Evolutionary conservation across 768 basidiomycete species (phyloP).

Genomic region (Tephrocybe sp.): DNA sequence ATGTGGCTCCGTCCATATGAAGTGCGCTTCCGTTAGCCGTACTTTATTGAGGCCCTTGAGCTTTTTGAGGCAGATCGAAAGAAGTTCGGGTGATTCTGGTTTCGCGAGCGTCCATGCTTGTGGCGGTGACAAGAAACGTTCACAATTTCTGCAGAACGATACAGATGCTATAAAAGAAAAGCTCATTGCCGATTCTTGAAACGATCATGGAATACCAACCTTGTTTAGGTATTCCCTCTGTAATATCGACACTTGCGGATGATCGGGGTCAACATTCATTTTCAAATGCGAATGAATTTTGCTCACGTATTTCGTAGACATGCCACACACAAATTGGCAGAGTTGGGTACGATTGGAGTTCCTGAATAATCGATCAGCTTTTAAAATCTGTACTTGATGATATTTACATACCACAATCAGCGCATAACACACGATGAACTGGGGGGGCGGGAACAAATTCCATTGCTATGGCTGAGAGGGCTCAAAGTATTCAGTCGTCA

Average conservation of each 20-base stretch:
- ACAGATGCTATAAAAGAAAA: conserved; percentile 60
- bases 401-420: conserved; percentile 71
- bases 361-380: conserved; percentile 38
- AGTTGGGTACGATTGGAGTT: conserved; percentile 87
- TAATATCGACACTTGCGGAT: conserved; percentile 80
- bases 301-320: conserved; percentile 86
- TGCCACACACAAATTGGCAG: conserved; percentile 87
- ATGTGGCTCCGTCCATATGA: conserved; percentile 99
- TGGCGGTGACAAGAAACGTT: conserved; percentile 93
- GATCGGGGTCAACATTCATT: conserved; percentile 3
- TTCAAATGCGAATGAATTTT: neutral
- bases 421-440: conserved; percentile 82
- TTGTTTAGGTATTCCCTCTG: conserved; percentile 97
- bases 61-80: conserved; percentile 93
- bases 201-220: conserved; percentile 39
- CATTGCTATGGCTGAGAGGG: conserved; percentile 46
- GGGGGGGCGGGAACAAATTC: conserved; percentile 77
- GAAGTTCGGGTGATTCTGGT: conserved; percentile 89
- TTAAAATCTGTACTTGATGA: neutral
- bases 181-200: neutral
- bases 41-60: conserved; percentile 94
- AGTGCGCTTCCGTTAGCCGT: conserved; percentile 95
- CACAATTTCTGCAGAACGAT: conserved; percentile 94
- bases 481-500: neutral
- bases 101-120: conserved; percentile 80